Base-by-base conservation (phyloP, 495 filamentous ascomycete genomes). In the Penicillium arizonense region DNA sequence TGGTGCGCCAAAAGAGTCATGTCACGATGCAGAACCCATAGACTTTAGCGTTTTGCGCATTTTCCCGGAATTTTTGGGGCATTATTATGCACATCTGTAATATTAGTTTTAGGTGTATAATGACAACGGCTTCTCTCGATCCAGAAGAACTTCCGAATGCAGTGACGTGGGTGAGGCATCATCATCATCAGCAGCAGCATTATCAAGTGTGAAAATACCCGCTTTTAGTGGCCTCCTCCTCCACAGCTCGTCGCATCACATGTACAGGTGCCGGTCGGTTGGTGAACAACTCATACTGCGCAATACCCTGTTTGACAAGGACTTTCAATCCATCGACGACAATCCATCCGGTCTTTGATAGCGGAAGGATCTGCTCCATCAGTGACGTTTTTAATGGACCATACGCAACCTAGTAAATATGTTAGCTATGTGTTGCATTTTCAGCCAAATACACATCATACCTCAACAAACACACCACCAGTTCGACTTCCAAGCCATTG, bases 201-300 rank as follows among this genome's bases (percentile, higher is more conserved):
- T 37, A 20, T 20, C 20, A 52, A 40, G 44, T 16, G 28, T 58
- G 55, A 21, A 53, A 36, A 47, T 42, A 56, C 21, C 52, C 59
- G 44, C 55, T 44, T n/a, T 44, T 55, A 5, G 47, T 34, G 14
- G 56, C 56, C 41, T 65, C 48, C 35, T 61, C 63, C 24, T 37
- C 52, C 14, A 69, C 47, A n/a, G 47, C 55, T 20, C 44, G 57
- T 21, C 56, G 55, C 85, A 90, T 91, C 5, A 85, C 56, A 53
- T 79, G 74, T 48, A 83, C 77, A 0, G 87, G 87, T 9, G 87
- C 86, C 65, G 84, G 77, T 30, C 86, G 70, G 3, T 85, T 84
- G 0, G 86, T 87, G 68, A 89, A 87, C n/a, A 89, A 62, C 61
- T 90, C 86, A 64, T 88, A 91, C 33, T 87, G 85, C 39, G 86